Evolutionary conservation across 2,329 filamentous ascomycete species (phyloP), one percentile per base, ranked within the genome.

Genomic region (Microdochium bolleyi): DNA sequence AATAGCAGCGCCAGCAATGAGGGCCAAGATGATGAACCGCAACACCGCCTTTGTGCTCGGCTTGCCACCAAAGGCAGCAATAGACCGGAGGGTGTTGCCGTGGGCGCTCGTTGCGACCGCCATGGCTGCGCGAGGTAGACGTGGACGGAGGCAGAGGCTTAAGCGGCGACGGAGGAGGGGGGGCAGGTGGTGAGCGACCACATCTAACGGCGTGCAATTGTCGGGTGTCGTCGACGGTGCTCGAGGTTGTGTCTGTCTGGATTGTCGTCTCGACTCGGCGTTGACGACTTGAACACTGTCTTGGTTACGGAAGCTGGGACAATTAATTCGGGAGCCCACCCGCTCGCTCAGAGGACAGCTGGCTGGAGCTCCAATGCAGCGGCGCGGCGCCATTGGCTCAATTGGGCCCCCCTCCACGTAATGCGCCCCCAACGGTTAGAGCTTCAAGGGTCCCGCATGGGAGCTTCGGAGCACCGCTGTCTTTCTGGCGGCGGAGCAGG

Each of bases 1-100:
- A 67, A 97, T 83, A 61, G 92, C 91, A 57, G 94, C 92, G 54
- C 83, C 91, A 59, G 94, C 94, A 72, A 99, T 96, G 66, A 92
- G 83, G 66, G 79, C 80, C 63, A 99, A 84, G 74, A 99, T 99
- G 66, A 95, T 80, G 62, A 96, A 84, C 67, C 92, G 85, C 59
- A 99, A 78, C 64, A 97, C 74, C 59, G 89, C 87, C 70, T 92
- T 85, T 57, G 89, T 89, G 71, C 85, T 96, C 71, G 85, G 82
- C 62, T 86, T 88, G 68, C 84, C 86, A 69, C 89, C 88, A 76
- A 89, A 84, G 67, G 90, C 80, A 68, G 94, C 78, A 64, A 76
- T 70, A 51, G 60, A 52, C 53, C 62, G 59, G 48, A 63, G 48
- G 19, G 62, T 60, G n/a, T n/a, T n/a, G 49, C 49, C 48, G 22